Conservation (phyloP, 352 stramenopile species). For the Pelagophyceae sp. region DNA sequence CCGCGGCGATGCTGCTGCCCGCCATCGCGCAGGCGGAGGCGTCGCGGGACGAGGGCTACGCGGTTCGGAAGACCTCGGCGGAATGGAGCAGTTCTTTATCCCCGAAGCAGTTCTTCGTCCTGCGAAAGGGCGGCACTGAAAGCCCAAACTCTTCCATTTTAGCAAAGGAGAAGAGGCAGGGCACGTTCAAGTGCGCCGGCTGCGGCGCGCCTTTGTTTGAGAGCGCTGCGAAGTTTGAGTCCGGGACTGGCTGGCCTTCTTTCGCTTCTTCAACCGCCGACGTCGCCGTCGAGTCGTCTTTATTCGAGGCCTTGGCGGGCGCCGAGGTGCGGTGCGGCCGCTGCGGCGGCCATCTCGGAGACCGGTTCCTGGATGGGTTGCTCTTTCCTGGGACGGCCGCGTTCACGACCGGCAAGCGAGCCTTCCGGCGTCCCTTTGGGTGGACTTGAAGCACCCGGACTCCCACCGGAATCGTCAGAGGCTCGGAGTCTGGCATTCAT, state of each 20-base stretch:
- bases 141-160: slow-evolving; percentile 45
- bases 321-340: slow-evolving; percentile 14
- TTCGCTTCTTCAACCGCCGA: slow-evolving; percentile 29
- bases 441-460: slow-evolving; percentile 22
- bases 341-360: slow-evolving; percentile 25
- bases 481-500: slow-evolving; percentile 21
- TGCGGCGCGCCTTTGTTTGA: slow-evolving; percentile 52
- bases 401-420: slow-evolving; percentile 24
- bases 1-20: neutral
- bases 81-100: neutral
- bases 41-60: neutral
- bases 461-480: slow-evolving; percentile 34
- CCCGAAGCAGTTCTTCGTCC: slow-evolving; percentile 32
- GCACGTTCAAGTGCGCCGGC: slow-evolving; percentile 49
- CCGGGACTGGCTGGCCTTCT: slow-evolving; percentile 54
- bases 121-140: slow-evolving; percentile 48
- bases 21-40: neutral
- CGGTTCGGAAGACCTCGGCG: neutral
- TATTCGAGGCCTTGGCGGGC: neutral
- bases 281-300: slow-evolving; percentile 21
- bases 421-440: too few relatives aligned
- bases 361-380: slow-evolving; percentile 25
- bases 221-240: slow-evolving; percentile 53
- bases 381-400: slow-evolving; percentile 33
- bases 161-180: slow-evolving; percentile 38